A percentile compares a stretch with the other conserved stretches of the same genome.
Evolutionary conservation across 495 filamentous ascomycete species (phyloP).

Genomic region (Jackrogersella minutella): DNA sequence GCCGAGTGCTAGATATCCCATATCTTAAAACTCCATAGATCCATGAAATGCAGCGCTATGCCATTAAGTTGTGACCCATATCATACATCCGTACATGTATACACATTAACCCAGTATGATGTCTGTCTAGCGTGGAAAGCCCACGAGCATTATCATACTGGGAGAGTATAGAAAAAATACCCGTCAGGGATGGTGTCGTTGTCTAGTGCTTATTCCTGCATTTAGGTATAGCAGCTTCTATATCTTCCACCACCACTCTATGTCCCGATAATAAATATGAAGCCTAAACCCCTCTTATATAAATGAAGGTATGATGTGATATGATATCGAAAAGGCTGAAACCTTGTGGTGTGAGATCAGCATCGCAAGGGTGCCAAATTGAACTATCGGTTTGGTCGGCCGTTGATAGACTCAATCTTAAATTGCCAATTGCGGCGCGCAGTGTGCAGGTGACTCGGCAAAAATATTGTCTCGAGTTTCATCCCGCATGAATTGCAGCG

Average conservation of each 20-base stretch:
- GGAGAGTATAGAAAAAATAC: conserved; percentile 1
- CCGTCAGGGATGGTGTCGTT: neutral
- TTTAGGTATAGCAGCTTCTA: neutral
- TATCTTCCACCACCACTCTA: neutral
- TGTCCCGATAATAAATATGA: neutral
- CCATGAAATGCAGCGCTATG: conserved; percentile 37
- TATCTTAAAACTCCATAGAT: conserved; percentile 10
- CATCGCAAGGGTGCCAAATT: conserved; percentile 1
- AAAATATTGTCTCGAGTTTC: conserved; percentile 8
- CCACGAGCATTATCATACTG: no score
- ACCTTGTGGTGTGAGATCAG: neutral
- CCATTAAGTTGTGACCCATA: conserved; percentile 22
- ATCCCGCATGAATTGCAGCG: conserved; percentile 1
- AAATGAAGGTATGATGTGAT: neutral
- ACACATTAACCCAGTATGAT: conserved; percentile 25
- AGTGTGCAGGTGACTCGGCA: neutral
- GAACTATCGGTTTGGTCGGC: conserved; percentile 6
- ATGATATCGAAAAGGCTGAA: neutral
- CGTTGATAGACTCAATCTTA: conserved; percentile 7
- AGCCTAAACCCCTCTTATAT: neutral
- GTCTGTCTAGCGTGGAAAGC: no score
- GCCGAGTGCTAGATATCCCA: neutral
- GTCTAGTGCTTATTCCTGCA: neutral
- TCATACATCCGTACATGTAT: conserved; percentile 36
- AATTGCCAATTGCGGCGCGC: neutral